Percentiles rank a stretch among this genome's conserved stretches.
Evolutionary conservation across 176 grass and related monocot genomes (phyloP).

Genomic region (Hordeum marinum): DNA sequence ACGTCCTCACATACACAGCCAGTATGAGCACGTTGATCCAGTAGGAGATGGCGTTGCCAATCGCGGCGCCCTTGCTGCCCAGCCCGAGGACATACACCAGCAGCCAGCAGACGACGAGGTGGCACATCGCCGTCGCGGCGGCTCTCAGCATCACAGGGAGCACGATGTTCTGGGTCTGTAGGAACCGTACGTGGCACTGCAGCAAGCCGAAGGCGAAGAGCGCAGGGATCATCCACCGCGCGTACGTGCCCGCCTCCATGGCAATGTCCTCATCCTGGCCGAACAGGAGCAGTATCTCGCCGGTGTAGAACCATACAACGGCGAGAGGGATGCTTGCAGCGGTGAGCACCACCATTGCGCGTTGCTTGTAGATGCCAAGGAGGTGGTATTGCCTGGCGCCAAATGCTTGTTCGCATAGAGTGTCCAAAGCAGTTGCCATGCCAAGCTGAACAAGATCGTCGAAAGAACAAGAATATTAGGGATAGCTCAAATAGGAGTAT

Average conservation of each 20-base stretch:
- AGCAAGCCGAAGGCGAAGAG: conserved; percentile 36
- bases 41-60: conserved; percentile 21
- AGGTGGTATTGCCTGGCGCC: conserved; percentile 34
- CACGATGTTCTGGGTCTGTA: conserved; percentile 17
- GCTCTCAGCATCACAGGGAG: not conserved
- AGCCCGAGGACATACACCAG: not conserved
- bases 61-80: not conserved
- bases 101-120: conserved; percentile 12
- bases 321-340: conserved; percentile 24
- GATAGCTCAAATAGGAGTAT: too few relatives aligned
- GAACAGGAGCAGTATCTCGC: conserved; percentile 31
- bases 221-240: conserved; percentile 46
- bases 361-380: conserved; percentile 47
- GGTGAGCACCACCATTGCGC: conserved; percentile 45
- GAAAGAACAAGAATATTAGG: not conserved
- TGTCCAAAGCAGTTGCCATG: conserved; percentile 11
- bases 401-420: conserved; percentile 26
- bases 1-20: conserved; percentile 19
- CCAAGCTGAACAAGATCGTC: not conserved
- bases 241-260: conserved; percentile 30
- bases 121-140: not conserved
- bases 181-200: conserved; percentile 17
- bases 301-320: conserved; percentile 33
- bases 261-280: conserved; percentile 40
- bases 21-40: conserved; percentile 13